Evolutionary conservation across 78 protist species (phyloP).

Genomic region (Dictyostelium firmibasis): DNA sequence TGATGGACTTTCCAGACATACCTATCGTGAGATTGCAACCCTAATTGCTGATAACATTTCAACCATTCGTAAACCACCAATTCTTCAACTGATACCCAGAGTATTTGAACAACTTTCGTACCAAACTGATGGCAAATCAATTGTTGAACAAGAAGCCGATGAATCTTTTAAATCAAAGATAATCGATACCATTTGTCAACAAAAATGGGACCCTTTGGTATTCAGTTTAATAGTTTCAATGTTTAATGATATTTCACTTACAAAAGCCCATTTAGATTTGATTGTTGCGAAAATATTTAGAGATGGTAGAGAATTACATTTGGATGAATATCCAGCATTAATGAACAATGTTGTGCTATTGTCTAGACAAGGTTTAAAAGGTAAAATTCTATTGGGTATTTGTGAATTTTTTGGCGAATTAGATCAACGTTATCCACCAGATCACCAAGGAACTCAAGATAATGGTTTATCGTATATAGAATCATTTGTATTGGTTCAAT

Average conservation of each 20-base stretch:
- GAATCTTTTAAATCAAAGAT: not conserved
- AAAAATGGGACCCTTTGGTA: not conserved
- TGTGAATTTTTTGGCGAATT: constrained; percentile 6
- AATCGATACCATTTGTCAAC: not conserved
- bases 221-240: not conserved
- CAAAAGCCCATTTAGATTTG: not conserved
- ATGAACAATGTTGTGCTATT: constrained; percentile 5
- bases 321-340: not conserved
- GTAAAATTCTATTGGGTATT: not conserved
- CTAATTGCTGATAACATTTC: not conserved
- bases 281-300: not conserved
- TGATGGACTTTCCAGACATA: not conserved
- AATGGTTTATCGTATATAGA: not conserved
- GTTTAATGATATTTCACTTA: constrained; percentile 15
- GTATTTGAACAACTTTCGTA: not conserved
- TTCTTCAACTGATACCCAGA: constrained; percentile 5
- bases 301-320: not conserved
- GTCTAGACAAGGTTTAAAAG: constrained; percentile 49
- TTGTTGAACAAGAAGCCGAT: not conserved
- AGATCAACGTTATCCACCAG: not conserved
- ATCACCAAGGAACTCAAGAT: not conserved
- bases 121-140: not conserved
- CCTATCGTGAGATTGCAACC: not conserved
- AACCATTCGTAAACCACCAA: not conserved
- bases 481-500: not conserved